Base-by-base conservation (phyloP, 805 yeast species). In the Candida bentonensis region DNA sequence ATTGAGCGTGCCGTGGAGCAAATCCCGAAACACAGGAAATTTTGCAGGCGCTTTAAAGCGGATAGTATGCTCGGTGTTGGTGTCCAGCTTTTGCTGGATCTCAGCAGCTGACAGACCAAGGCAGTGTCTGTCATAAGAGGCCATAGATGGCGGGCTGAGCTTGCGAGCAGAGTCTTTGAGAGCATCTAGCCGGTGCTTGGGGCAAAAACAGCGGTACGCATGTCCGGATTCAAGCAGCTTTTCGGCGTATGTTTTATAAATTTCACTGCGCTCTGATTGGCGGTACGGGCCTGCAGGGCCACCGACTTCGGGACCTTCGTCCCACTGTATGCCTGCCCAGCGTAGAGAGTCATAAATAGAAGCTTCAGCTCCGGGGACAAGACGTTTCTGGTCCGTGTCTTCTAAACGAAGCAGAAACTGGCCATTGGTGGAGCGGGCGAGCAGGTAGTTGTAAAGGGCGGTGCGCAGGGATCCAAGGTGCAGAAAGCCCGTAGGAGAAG, bases 401-500 rank as follows among this genome's bases (percentile, higher is more conserved):
- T 92, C 99, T 17, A 92, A 60, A 39, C 99, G 68, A 15, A 92
- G 60, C 2, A 92, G 48, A 54, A 92, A 92, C 53, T 75, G 73
- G 0, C 98, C 98, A 0, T 75, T 74, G 0, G 95, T 85, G 44
- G 73, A 69, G 53, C 68, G 76, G 0, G 98, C 97, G 15, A 84
- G 63, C 15, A 92, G 61, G 54, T 79, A 92, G 60, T 92, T 92
- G 63, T 86, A 92, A 17, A 92, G 62, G 0, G 97, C 97, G 0
- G 99, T 92, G 59, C 99, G 66, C 40, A 92, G 58, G 0, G 96
- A 88, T 0, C 99, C 99, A 47, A 92, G 59, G 59, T 92, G 99
- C n/a, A 92, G 67, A 49, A 75, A 75, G 0, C 99, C 99, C 0
- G 99, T 92, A 1, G 99, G 99, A 1, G 96, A 87, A 0, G 99